These are phyloP conservation scores for Gymnopus androsaceus DNA, from an alignment of 1,284 basidiomycete genomes.

Conservation along the genomic window DNA sequence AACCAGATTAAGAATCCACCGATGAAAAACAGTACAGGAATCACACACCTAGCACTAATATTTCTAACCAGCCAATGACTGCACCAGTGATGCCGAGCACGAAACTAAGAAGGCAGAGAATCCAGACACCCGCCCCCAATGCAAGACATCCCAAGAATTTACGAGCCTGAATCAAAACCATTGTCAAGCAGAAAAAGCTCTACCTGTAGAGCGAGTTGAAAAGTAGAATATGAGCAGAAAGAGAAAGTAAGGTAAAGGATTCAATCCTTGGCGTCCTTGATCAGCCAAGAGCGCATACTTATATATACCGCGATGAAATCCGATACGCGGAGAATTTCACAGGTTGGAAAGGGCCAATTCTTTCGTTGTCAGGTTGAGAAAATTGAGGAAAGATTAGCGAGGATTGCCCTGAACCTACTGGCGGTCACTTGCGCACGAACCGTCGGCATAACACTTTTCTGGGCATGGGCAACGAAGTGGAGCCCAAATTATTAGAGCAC, in stretches of 20 bases:
- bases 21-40: not conserved
- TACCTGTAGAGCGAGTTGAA: not conserved
- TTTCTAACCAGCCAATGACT: slow-evolving; percentile 17
- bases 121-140: slow-evolving; percentile 16
- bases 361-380: not conserved
- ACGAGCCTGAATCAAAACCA: slow-evolving; percentile 17
- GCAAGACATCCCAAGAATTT: slow-evolving; percentile 18
- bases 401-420: too few relatives aligned
- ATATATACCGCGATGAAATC: not conserved
- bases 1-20: not conserved
- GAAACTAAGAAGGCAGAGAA: slow-evolving; percentile 15
- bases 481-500: too few relatives aligned
- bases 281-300: not conserved
- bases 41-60: slow-evolving; percentile 11
- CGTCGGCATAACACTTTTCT: too few relatives aligned
- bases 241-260: not conserved
- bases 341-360: too few relatives aligned
- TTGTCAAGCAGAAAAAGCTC: slow-evolving; percentile 6
- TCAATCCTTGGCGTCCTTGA: not conserved
- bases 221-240: slow-evolving; percentile 5
- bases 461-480: too few relatives aligned
- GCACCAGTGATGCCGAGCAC: slow-evolving; percentile 16
- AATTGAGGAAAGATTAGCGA: too few relatives aligned
- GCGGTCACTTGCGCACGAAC: too few relatives aligned
- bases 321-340: not conserved